Evolutionary conservation across 2,329 filamentous ascomycete species (phyloP), one percentile per base, ranked within the genome.

Genomic region (Trichoderma harzianum): DNA sequence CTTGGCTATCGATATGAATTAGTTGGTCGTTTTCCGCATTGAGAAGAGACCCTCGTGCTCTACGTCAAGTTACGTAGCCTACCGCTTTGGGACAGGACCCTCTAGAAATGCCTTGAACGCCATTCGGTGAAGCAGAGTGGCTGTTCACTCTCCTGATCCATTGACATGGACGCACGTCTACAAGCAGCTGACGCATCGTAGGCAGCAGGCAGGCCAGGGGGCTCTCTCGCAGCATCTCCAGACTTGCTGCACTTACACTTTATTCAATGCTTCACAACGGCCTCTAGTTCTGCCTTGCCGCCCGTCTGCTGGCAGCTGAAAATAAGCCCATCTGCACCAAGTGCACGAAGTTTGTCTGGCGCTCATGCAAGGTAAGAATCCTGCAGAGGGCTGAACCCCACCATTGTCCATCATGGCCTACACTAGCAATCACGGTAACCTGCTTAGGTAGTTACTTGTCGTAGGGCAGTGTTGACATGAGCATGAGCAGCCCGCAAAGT

Each of bases 381-480:
- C 53, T 68, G 53, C 65, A 68, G 55, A 68, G 53, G 64, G 65
- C 65, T 43, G 36, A 47, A 60, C 65, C 65, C 65, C 65, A 47
- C 65, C 65, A 60, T 68, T 47, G 58, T 18, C 32, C 60, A 43
- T 43, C 51, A 16, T 10, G 47, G 64, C 34, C 30, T 39, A 21
- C 36, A 39, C 24, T 26, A 57, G 53, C 51, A 26, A 36, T 10
- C 32, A 43, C 53, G 30, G 57, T 32, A 60, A 30, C 18, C 28
- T 34, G 18, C 30, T 60, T 32, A 3, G 55, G 24, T 24, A 51
- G 21, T 57, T 57, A 26, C 21, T 28, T 3, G 7, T 16, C 26
- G 18, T 58, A 32, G 55, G 43, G 55, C 28, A 58, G 53, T 58
- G 53, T 21, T 51, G 43, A 21, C 43, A 47, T 47, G 16, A 21